Conservation (phyloP, 2,329 filamentous ascomycete genomes). For the Apiospora saccharicola region DNA sequence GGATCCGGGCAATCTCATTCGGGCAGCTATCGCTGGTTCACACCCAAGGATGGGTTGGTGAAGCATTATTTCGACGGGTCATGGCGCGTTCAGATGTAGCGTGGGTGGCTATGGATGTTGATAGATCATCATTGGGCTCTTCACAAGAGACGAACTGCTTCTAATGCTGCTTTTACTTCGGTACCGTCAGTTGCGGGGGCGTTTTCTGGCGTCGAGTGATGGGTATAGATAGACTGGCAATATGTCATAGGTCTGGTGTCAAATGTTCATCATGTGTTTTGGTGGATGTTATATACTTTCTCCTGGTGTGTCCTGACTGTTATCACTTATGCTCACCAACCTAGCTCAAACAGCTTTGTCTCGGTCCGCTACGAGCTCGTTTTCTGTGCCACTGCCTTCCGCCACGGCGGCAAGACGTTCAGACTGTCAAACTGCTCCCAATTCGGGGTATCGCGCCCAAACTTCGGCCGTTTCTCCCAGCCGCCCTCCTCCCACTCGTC, state of each 20-base stretch:
- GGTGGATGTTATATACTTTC: no score
- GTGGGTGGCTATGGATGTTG: background rate
- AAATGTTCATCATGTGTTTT: no score
- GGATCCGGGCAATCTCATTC: constrained; percentile 17
- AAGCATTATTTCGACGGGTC: constrained; percentile 24
- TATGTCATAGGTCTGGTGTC: background rate
- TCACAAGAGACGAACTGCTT: no score
- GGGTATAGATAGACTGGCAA: background rate
- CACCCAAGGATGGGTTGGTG: constrained; percentile 16
- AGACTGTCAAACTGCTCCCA: no score
- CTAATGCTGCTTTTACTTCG: background rate
- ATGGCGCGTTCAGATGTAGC: constrained; percentile 29
- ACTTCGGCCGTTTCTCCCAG: no score
- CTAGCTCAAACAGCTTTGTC: background rate
- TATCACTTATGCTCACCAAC: no score
- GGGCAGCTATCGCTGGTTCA: constrained; percentile 12
- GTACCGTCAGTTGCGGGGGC: no score
- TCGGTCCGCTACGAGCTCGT: no score
- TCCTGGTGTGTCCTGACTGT: no score
- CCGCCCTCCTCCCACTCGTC: no score
- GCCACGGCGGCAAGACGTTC: no score
- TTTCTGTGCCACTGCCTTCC: background rate
- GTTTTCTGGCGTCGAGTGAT: background rate
- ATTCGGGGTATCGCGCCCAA: no score
- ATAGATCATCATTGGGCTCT: background rate